A percentile compares a stretch with the other conserved stretches of the same genome.
Evolutionary conservation across 768 basidiomycete genomes (phyloP).

Genomic region (Baorangia bicolor): DNA sequence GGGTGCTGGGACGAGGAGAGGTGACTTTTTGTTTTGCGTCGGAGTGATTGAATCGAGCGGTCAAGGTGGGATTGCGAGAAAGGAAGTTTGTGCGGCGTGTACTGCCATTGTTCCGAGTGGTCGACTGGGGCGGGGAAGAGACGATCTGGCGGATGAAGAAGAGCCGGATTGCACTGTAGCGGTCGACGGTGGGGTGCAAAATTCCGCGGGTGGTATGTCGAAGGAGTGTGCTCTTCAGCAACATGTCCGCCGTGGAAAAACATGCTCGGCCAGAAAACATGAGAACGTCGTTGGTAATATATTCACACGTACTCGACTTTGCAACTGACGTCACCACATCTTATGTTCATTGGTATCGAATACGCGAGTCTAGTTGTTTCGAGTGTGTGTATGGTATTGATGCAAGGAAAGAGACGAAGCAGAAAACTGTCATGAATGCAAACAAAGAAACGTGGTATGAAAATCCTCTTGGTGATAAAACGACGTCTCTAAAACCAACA

Average conservation of each 20-base stretch:
- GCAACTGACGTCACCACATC: no score
- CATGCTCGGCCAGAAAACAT: not conserved
- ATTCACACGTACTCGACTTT: no score
- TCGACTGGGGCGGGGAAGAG: conserved; percentile 1
- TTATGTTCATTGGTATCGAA: not conserved
- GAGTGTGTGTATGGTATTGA: not conserved
- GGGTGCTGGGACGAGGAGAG: not conserved
- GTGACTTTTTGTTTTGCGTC: conserved; percentile 7
- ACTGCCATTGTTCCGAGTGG: not conserved
- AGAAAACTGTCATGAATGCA: no score
- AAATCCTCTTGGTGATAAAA: not conserved
- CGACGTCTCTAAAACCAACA: not conserved
- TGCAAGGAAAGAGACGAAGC: not conserved
- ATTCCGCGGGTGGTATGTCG: conserved; percentile 27
- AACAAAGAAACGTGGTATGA: not conserved
- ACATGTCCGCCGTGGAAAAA: conserved; percentile 12
- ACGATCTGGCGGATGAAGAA: conserved; percentile 51
- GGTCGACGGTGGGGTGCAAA: conserved; percentile 42
- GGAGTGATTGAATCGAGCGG: conserved; percentile 17
- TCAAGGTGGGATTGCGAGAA: not conserved
- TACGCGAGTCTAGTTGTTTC: not conserved
- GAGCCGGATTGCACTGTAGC: conserved; percentile 55
- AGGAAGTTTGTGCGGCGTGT: not conserved
- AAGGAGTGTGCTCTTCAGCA: conserved; percentile 14
- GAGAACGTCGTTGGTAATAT: not conserved